A percentile compares a stretch with the other conserved stretches of the same genome.
phyloP scores from a whole-genome alignment of 129 eudicot species.

The Mikania micrantha region DNA sequence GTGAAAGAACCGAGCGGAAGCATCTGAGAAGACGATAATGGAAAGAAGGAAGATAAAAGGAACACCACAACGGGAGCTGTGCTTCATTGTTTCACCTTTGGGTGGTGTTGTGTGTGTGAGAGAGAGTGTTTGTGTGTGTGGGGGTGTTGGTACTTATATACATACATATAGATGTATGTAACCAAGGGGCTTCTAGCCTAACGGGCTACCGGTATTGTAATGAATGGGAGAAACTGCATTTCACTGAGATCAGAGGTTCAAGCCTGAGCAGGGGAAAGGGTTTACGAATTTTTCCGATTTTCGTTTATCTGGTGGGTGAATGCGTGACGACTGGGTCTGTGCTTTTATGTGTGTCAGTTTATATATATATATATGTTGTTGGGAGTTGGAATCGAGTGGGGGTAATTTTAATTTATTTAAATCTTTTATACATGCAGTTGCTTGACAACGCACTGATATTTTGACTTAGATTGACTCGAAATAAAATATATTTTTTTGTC shows the following conservation, averaged over 20 bases:
- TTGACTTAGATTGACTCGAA: constrained; percentile 25
- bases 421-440: constrained; percentile 28
- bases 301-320: too few relatives aligned
- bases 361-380: constrained; percentile 29
- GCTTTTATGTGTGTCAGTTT: too few relatives aligned
- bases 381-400: constrained; percentile 42
- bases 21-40: constrained; percentile 28
- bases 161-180: neutral
- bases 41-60: constrained; percentile 30
- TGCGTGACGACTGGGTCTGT: too few relatives aligned
- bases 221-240: too few relatives aligned
- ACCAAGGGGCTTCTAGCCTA: too few relatives aligned
- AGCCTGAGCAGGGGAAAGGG: too few relatives aligned
- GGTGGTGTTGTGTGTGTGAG: constrained; percentile 12
- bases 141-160: neutral
- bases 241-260: too few relatives aligned
- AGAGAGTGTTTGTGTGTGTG: constrained; percentile 6
- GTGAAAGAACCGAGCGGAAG: constrained; percentile 55
- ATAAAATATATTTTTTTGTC: too few relatives aligned
- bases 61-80: constrained; percentile 22
- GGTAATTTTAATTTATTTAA: constrained; percentile 15
- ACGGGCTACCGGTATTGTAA: too few relatives aligned
- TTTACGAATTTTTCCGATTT: too few relatives aligned
- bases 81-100: constrained; percentile 45
- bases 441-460: constrained; percentile 15